Base-by-base conservation (phyloP, 768 basidiomycete genomes). In the Psilocybe cubensis region DNA sequence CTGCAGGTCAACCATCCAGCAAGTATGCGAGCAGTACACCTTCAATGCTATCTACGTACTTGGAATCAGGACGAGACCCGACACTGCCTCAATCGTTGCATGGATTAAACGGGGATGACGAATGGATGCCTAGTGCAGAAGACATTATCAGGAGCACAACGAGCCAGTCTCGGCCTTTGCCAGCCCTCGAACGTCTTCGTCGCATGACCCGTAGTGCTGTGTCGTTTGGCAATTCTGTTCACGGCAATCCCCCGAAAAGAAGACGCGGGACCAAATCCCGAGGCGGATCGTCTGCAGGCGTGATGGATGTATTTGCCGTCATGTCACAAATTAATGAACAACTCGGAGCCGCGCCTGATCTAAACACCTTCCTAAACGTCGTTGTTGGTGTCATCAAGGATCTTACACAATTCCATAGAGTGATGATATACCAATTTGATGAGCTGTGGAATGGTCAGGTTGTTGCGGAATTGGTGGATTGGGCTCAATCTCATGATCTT, bases 271-370 rank as follows among this genome's bases (percentile, higher is more conserved):
- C 64, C n/a, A 46, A 24, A 4, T 52, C 58, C 2, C 54, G 61
- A 2, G 66, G 60, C 6, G 59, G 52, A 10, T 70, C 68, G 4
- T 72, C 73, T 10, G 74, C 82, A 0, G 84, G 84, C 7, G 89
- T 89, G 74, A 88, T 91, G 87, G 90, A 92, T 65, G 80, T 92
- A 1, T 89, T 94, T 58, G 85, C 86, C 0, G 83, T 92, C 7
- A 83, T 92, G 66, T 79, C 84, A 12, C 89, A 92, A 69, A 87
- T 92, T 65, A 92, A 91, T 69, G 89, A 93, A 59, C 91, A 93
- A 54, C 79, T 92, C 3, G 84, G 84, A 1, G 76, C 79, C 14
- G 86, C 89, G 12, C 73, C 81, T 1, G 86, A 89, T 61, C 67
- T 93, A 55, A 83, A 88, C 18, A 76, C 76, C 24, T 91, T 91